Conservation (phyloP, 176 grass and related monocot genomes). For the Oryza glaberrima region DNA sequence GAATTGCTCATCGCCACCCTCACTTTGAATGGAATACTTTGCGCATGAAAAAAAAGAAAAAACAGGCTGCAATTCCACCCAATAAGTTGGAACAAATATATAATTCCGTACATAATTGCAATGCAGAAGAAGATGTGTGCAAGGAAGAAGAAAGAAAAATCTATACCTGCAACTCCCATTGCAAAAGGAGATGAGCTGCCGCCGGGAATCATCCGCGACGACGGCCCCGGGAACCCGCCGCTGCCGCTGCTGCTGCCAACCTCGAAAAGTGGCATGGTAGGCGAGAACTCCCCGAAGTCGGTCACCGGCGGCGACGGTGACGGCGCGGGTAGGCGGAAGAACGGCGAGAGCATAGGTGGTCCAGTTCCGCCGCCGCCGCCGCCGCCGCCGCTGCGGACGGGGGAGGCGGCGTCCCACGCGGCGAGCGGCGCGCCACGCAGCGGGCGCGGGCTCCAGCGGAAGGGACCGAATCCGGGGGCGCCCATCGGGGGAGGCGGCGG, state of each 20-base stretch:
- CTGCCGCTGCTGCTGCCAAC: conserved; percentile 7
- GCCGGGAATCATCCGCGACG: not conserved
- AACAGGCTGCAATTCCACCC: too few relatives aligned
- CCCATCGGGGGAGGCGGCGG: conserved; percentile 28
- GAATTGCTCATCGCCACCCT: not conserved
- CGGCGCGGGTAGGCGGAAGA: conserved; percentile 52
- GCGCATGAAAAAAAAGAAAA: not conserved
- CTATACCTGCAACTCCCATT: conserved; percentile 39
- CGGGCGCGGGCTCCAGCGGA: conserved; percentile 40
- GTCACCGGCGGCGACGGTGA: not conserved
- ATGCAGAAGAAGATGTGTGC: not conserved
- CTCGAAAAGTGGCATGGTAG: conserved; percentile 24
- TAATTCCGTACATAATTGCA: not conserved
- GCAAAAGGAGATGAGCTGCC: not conserved
- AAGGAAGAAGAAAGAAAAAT: not conserved
- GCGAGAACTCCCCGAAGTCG: conserved; percentile 15
- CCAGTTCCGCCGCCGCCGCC: too few relatives aligned
- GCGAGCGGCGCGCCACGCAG: conserved; percentile 21
- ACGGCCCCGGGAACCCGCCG: not conserved
- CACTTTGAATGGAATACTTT: not conserved
- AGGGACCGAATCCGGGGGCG: conserved; percentile 38
- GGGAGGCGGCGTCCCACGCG: not conserved
- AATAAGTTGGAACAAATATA: not conserved
- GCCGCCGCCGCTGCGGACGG: too few relatives aligned
- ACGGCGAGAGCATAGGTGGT: conserved; percentile 45